These are phyloP conservation scores for Neophaeococcomyces mojaviensis DNA, from an alignment of 2,329 filamentous ascomycete genomes.

Conservation along the genomic window DNA sequence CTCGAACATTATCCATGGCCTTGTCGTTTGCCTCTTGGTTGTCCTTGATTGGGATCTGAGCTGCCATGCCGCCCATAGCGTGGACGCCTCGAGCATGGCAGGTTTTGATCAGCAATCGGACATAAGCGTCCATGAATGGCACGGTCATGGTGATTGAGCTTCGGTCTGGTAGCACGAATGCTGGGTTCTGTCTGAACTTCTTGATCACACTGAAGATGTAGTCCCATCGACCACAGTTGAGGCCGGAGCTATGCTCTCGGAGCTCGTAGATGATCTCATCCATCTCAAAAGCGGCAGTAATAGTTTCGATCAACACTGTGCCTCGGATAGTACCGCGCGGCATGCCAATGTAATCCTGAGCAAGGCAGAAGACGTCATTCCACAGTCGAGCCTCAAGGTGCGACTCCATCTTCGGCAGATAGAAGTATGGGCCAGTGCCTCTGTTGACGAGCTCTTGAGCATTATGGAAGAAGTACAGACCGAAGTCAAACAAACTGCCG, in stretches of 20 bases:
- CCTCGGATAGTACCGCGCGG: slow-evolving; percentile 84
- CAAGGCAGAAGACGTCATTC: slow-evolving; percentile 97
- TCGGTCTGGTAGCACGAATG: slow-evolving; percentile 89
- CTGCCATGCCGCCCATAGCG: slow-evolving; percentile 97
- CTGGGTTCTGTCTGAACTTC: slow-evolving; percentile 92
- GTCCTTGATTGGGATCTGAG: slow-evolving; percentile 97
- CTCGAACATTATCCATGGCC: slow-evolving; percentile 38
- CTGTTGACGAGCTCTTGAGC: slow-evolving; percentile 77
- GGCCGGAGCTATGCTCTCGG: slow-evolving; percentile 86
- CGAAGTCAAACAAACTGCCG: slow-evolving; percentile 89
- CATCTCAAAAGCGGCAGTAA: slow-evolving; percentile 97
- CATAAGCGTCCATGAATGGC: slow-evolving; percentile 96
- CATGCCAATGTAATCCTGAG: slow-evolving; percentile 88
- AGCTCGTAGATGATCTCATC: slow-evolving; percentile 99
- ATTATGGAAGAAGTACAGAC: slow-evolving; percentile 99
- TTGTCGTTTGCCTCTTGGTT: slow-evolving; percentile 59
- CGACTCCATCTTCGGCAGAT: slow-evolving; percentile 96
- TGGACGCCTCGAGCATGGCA: slow-evolving; percentile 96
- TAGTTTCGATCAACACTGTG: slow-evolving; percentile 96
- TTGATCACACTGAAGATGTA: slow-evolving; percentile 99
- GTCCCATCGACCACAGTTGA: slow-evolving; percentile 99
- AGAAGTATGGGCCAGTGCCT: slow-evolving; percentile 91
- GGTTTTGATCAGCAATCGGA: slow-evolving; percentile 95
- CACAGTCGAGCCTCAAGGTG: slow-evolving; percentile 94
- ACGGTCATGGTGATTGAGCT: slow-evolving; percentile 92